A percentile compares a stretch with the other conserved stretches of the same genome.
Conservation (phyloP, 2,329 filamentous ascomycete species). For the Daldinia sp. region DNA sequence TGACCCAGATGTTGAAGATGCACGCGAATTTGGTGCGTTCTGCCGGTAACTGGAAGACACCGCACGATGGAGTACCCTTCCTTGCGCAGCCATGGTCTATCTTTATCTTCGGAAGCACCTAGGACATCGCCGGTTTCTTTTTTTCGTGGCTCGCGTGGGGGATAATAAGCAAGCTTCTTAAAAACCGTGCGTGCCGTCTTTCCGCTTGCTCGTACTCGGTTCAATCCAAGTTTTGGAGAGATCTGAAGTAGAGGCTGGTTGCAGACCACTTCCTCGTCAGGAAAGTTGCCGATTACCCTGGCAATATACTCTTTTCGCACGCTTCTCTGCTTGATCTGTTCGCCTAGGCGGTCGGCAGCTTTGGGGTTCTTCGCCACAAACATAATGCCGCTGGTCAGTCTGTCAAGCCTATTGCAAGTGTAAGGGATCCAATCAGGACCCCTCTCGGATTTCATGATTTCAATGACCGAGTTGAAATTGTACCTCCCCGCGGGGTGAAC, state of each 20-base stretch:
- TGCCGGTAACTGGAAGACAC: slow-evolving; percentile 90
- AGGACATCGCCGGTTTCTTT: slow-evolving; percentile 23
- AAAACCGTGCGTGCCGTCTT: slow-evolving; percentile 93
- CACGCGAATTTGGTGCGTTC: slow-evolving; percentile 94
- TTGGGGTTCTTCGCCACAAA: slow-evolving; percentile 90
- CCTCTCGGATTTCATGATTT: slow-evolving; percentile 88
- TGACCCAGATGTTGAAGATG: slow-evolving; percentile 95
- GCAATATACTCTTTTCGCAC: slow-evolving; percentile 97
- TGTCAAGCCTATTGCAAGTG: slow-evolving; percentile 92
- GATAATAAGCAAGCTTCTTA: slow-evolving; percentile 91
- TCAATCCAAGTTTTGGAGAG: slow-evolving; percentile 93
- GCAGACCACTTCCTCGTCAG: slow-evolving; percentile 90
- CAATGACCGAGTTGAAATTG: slow-evolving; percentile 92
- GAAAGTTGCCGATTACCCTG: slow-evolving; percentile 90
- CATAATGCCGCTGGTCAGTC: slow-evolving; percentile 96
- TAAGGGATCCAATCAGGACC: slow-evolving; percentile 66
- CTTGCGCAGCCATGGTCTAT: slow-evolving; percentile 62
- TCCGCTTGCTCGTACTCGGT: slow-evolving; percentile 92
- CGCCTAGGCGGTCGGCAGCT: slow-evolving; percentile 80
- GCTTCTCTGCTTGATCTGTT: slow-evolving; percentile 81
- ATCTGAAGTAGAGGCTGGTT: slow-evolving; percentile 94
- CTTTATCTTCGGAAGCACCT: slow-evolving; percentile 45
- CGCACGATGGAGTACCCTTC: slow-evolving; percentile 94
- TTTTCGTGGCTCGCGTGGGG: slow-evolving; percentile 54
- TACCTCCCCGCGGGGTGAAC: slow-evolving; percentile 96